A percentile compares a stretch with the other conserved stretches of the same genome.
Evolutionary conservation across 768 basidiomycete genomes (phyloP).

Genomic region (Agrocybe praecox): DNA sequence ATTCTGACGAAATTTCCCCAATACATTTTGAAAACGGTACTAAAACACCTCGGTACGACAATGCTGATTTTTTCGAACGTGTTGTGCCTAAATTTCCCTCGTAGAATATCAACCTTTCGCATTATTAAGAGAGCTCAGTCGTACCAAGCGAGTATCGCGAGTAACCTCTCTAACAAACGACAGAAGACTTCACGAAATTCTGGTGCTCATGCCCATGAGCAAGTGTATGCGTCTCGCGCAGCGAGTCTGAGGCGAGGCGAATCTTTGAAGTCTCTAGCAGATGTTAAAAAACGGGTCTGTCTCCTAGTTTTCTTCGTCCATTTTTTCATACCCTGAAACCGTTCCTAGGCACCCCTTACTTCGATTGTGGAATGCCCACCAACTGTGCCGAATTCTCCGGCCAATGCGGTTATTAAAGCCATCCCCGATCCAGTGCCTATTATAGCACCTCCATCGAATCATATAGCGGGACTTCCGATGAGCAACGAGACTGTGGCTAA

Average conservation of each 20-base stretch:
- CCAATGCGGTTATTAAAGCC: background rate
- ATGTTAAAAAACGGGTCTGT: background rate
- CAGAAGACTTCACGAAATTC: slow-evolving; percentile 6
- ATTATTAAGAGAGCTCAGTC: slow-evolving; percentile 20
- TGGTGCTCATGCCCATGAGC: slow-evolving; percentile 4
- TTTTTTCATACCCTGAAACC: background rate
- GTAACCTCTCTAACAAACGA: slow-evolving; percentile 10
- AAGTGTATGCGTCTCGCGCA: slow-evolving; percentile 18
- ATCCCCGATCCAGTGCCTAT: slow-evolving; percentile 40
- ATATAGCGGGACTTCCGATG: slow-evolving; percentile 32
- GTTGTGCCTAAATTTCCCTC: background rate
- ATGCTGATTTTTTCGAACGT: background rate
- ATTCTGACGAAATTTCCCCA: slow-evolving; percentile 4
- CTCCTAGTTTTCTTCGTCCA: background rate
- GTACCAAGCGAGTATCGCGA: background rate
- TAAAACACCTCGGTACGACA: background rate
- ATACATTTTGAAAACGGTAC: slow-evolving; percentile 4
- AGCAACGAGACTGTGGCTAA: slow-evolving; percentile 46
- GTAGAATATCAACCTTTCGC: slow-evolving; percentile 7
- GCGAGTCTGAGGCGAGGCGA: slow-evolving; percentile 21
- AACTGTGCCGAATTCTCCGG: slow-evolving; percentile 16
- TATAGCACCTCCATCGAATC: slow-evolving; percentile 52
- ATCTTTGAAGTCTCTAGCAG: slow-evolving; percentile 11
- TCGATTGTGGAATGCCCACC: slow-evolving; percentile 1
- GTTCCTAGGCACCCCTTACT: background rate